phyloP scores from a whole-genome alignment of 495 filamentous ascomycete genomes.

The Penicillium desertorum region DNA sequence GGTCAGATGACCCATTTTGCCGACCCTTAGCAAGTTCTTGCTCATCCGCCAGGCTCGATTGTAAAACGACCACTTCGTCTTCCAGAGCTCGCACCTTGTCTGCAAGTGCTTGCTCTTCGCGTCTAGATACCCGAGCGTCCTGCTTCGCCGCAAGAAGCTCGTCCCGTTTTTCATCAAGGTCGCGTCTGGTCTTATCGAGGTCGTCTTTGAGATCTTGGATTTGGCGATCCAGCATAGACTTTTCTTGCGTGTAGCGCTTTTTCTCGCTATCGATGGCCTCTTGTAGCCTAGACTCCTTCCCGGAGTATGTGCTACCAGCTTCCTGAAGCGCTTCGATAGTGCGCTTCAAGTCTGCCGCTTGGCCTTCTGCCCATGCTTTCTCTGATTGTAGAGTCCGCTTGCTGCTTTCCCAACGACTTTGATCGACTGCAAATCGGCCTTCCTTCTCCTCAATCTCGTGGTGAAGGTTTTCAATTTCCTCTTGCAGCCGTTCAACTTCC shows the following conservation, averaged over 20 bases:
- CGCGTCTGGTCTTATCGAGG: slow-evolving; percentile 52
- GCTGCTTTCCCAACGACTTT: slow-evolving; percentile 69
- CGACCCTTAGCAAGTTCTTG: slow-evolving; percentile 61
- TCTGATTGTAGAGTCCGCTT: slow-evolving; percentile 63
- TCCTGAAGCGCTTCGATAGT: slow-evolving; percentile 71
- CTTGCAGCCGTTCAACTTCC: slow-evolving; percentile 61
- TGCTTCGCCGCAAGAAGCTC: slow-evolving; percentile 64
- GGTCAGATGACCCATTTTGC: slow-evolving; percentile 44
- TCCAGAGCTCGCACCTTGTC: slow-evolving; percentile 74
- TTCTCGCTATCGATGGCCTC: slow-evolving; percentile 61
- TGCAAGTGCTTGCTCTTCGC: slow-evolving; percentile 60
- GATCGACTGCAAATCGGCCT: slow-evolving; percentile 64
- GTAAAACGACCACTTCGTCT: slow-evolving; percentile 76
- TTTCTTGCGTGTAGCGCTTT: slow-evolving; percentile 55
- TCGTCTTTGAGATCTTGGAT: slow-evolving; percentile 59
- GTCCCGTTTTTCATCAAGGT: slow-evolving; percentile 53
- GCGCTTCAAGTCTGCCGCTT: slow-evolving; percentile 65
- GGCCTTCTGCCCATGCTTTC: slow-evolving; percentile 65
- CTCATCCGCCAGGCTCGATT: slow-evolving; percentile 73
- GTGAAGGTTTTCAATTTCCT: slow-evolving; percentile 67
- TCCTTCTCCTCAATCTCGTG: slow-evolving; percentile 75
- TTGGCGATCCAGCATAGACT: slow-evolving; percentile 54
- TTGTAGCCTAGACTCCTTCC: slow-evolving; percentile 63
- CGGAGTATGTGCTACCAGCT: slow-evolving; percentile 62
- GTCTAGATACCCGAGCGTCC: slow-evolving; percentile 64